Evolutionary conservation across 2,329 filamentous ascomycete species (phyloP).

Genomic region (Aspergillus ruber): DNA sequence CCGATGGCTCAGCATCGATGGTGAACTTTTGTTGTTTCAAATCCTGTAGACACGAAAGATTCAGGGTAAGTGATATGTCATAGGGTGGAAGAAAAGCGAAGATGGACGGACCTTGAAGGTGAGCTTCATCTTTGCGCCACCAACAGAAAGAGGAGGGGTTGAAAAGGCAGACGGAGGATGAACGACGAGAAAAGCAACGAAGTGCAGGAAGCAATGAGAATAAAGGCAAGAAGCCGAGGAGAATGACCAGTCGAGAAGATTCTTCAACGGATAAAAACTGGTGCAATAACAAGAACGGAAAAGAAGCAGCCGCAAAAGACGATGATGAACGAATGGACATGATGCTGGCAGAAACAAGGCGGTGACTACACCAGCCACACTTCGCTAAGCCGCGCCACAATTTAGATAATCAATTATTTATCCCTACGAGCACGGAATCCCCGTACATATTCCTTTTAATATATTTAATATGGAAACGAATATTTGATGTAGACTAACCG

Average conservation of each 20-base stretch:
- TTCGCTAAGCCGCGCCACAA: too few species aligned
- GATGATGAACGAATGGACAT: not conserved
- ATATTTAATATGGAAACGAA: too few species aligned
- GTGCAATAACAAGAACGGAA: too few species aligned
- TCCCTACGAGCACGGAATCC: too few species aligned
- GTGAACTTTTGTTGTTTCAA: conserved; percentile 98
- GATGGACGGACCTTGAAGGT: conserved; percentile 57
- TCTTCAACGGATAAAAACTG: too few species aligned
- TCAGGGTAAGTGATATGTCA: conserved; percentile 14
- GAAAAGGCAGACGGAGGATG: conserved; percentile 11
- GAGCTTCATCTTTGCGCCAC: conserved; percentile 57
- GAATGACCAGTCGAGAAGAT: not conserved
- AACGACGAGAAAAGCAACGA: conserved; percentile 2
- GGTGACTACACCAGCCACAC: too few species aligned
- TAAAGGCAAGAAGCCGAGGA: not conserved
- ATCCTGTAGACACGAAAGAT: conserved; percentile 54
- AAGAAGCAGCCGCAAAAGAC: not conserved
- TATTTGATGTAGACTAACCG: too few species aligned
- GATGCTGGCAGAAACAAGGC: too few species aligned
- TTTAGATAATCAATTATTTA: too few species aligned
- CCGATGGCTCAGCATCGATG: conserved; percentile 87
- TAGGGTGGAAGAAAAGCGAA: conserved; percentile 16
- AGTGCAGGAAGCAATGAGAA: not conserved
- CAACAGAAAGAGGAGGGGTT: conserved; percentile 19
- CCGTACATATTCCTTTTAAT: too few species aligned